Percentiles rank a stretch among this genome's conserved stretches.
phyloP scores from a whole-genome alignment of 148 eudicot genomes.

The Cornus florida region DNA sequence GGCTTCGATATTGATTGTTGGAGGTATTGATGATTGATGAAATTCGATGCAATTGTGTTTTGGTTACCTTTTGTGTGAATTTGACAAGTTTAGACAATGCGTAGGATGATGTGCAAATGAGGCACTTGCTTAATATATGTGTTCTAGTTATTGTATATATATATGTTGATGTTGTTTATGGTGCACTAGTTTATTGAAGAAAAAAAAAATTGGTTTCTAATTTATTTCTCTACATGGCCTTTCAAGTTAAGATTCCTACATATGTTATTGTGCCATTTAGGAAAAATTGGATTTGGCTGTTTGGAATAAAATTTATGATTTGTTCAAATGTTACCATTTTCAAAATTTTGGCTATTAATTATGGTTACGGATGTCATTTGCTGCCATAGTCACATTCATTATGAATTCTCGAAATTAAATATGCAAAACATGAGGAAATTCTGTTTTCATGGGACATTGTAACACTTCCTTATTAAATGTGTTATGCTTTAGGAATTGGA shows the following conservation, averaged over 20 bases:
- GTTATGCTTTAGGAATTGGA: conserved; percentile 1
- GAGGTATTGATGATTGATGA: neutral
- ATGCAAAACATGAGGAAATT: neutral
- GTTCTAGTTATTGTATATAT: neutral
- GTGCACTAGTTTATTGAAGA: neutral
- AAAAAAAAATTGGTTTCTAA: neutral
- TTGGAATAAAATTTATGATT: neutral
- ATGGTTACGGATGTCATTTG: neutral
- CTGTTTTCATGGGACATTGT: neutral
- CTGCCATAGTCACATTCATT: neutral
- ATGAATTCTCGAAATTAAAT: neutral
- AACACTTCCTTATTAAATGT: neutral
- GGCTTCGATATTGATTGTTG: neutral
- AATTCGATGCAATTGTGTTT: neutral
- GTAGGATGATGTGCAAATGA: neutral
- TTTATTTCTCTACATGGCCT: no score
- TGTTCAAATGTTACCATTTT: neutral
- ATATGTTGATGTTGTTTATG: neutral
- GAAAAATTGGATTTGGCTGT: neutral
- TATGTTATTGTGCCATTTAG: neutral
- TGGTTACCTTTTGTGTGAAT: neutral
- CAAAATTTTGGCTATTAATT: neutral
- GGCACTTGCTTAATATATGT: neutral
- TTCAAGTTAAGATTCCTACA: no score
- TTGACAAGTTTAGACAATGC: neutral